Evolutionary conservation across 192 early-diverging fungal genomes (phyloP).

Genomic region (Coemansia sp.): DNA sequence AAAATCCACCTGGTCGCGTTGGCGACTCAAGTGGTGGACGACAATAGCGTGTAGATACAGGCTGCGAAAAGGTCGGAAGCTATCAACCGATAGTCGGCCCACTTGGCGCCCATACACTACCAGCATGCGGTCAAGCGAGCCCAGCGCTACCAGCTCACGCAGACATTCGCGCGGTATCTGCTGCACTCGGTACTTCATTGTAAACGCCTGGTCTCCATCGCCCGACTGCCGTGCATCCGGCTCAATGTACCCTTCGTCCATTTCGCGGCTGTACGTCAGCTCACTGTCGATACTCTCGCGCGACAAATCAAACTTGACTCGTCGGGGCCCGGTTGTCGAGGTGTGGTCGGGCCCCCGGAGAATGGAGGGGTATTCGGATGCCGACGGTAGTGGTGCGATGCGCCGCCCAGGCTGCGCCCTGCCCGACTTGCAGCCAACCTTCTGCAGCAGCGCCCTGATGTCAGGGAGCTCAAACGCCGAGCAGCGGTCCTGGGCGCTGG

Average conservation of each 20-base stretch:
- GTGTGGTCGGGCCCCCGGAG: slow-evolving; percentile 3
- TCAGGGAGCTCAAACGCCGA: slow-evolving; percentile 16
- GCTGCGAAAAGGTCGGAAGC: slow-evolving; percentile 30
- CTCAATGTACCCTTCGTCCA: slow-evolving; percentile 5
- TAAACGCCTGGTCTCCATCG: not conserved
- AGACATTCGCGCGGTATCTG: slow-evolving; percentile 21
- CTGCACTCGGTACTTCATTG: slow-evolving; percentile 10
- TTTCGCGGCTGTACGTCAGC: not conserved
- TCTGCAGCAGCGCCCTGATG: slow-evolving; percentile 23
- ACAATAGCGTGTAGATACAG: slow-evolving; percentile 29
- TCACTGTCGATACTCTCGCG: not conserved
- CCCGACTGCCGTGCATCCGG: not conserved
- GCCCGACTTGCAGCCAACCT: slow-evolving; percentile 12
- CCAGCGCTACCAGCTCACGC: slow-evolving; percentile 23
- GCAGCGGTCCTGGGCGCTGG: slow-evolving; percentile 4
- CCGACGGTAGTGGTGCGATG: slow-evolving; percentile 1
- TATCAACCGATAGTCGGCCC: slow-evolving; percentile 25
- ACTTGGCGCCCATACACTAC: slow-evolving; percentile 13
- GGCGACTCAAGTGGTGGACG: slow-evolving; percentile 17
- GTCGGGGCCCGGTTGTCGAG: slow-evolving; percentile 3
- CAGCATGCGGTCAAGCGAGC: slow-evolving; percentile 25
- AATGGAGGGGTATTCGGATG: slow-evolving; percentile 9
- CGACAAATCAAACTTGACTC: slow-evolving; percentile 21
- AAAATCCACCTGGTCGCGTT: not conserved
- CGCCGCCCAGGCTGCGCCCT: slow-evolving; percentile 21